Conservation (phyloP, 169 alveolate genomes). For the Perkinsus chesapeaki region DNA sequence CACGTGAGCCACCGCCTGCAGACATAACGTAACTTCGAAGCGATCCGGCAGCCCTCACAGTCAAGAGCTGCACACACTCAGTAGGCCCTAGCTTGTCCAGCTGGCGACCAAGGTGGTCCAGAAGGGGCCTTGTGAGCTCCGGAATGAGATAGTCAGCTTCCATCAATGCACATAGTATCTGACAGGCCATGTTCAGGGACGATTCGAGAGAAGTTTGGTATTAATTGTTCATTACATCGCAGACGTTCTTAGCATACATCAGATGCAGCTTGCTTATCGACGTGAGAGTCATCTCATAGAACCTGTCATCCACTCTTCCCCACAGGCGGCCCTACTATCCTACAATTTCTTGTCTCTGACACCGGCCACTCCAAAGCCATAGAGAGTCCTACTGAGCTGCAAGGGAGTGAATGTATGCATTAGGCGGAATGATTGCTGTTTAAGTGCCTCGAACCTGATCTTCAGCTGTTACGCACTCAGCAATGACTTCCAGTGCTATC, state of each 20-base stretch:
- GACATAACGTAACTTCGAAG: too few species aligned
- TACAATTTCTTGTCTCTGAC: conserved; percentile 14
- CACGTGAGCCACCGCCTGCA: background rate
- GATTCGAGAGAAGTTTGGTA: background rate
- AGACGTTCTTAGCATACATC: background rate
- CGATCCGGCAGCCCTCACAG: too few species aligned
- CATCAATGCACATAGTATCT: background rate
- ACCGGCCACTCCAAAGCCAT: conserved; percentile 32
- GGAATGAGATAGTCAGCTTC: background rate
- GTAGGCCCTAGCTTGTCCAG: background rate
- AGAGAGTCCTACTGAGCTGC: conserved; percentile 22
- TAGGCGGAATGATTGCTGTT: conserved; percentile 5
- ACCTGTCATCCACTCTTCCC: background rate
- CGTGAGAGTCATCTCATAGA: background rate
- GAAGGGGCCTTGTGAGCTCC: background rate
- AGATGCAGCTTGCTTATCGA: background rate
- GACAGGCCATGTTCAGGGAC: background rate
- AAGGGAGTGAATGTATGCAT: conserved; percentile 16
- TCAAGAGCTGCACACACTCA: background rate
- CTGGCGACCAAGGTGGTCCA: background rate
- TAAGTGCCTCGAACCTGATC: conserved; percentile 7
- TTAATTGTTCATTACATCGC: background rate
- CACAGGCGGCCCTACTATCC: background rate
- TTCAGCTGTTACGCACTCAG: too few species aligned
- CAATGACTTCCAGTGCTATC: too few species aligned